phyloP scores from a whole-genome alignment of 176 grass and related monocot species.

The Carex kokanica region DNA sequence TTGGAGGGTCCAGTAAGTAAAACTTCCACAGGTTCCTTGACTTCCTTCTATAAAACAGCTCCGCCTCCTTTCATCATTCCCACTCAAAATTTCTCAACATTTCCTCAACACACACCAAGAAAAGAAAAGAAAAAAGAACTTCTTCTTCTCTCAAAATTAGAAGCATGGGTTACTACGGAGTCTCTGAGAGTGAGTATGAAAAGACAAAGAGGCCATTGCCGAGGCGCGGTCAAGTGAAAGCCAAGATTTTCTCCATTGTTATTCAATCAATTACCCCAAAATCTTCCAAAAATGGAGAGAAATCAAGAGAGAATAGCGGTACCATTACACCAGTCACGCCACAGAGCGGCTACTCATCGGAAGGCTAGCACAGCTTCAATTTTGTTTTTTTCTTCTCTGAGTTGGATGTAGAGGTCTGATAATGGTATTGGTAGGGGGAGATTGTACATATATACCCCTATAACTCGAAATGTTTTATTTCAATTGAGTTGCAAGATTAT shows the following conservation, averaged over 20 bases:
- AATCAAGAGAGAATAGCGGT: slow-evolving; percentile 15
- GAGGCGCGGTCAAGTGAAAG: slow-evolving; percentile 24
- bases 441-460: neutral
- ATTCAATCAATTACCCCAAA: slow-evolving; percentile 16
- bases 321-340: neutral
- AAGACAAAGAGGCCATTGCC: slow-evolving; percentile 5
- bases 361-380: slow-evolving; percentile 3
- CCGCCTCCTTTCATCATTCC: neutral
- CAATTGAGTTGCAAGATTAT: neutral
- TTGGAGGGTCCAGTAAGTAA: neutral
- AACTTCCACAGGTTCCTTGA: neutral
- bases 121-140: neutral
- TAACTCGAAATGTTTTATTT: neutral
- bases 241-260: slow-evolving; percentile 19
- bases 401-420: neutral
- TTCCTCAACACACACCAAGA: neutral
- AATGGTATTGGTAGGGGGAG: neutral
- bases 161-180: slow-evolving; percentile 22
- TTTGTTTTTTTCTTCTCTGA: neutral
- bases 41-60: neutral
- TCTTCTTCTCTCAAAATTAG: neutral
- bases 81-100: neutral
- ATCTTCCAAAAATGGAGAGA: neutral
- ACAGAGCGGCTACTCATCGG: slow-evolving; percentile 9
- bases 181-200: neutral